phyloP scores from a whole-genome alignment of 129 eudicot species.

The Arctium lappa region DNA sequence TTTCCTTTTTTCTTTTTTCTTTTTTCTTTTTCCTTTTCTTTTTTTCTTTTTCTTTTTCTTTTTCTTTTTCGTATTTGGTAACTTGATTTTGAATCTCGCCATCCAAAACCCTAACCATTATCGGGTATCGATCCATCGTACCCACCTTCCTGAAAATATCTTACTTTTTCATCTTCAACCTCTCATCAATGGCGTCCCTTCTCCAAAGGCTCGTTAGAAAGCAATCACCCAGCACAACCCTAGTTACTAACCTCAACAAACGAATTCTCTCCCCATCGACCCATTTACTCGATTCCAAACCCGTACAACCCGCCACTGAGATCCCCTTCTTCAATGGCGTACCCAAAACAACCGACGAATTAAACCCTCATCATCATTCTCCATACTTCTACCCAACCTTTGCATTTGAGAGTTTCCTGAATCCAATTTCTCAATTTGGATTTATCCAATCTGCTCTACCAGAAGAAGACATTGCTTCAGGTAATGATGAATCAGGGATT shows the following conservation, averaged over 20 bases:
- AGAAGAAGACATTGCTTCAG: constrained; percentile 22
- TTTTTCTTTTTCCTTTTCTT: no score
- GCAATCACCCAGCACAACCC: constrained; percentile 34
- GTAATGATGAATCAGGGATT: constrained; percentile 27
- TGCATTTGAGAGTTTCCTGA: constrained; percentile 47
- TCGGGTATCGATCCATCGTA: constrained; percentile 13
- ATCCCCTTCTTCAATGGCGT: constrained; percentile 11
- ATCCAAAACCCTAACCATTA: constrained; percentile 27
- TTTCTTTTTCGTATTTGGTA: not conserved
- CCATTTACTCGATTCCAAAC: constrained; percentile 20
- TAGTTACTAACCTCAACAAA: constrained; percentile 31
- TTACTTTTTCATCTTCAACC: constrained; percentile 17
- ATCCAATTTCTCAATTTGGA: constrained; percentile 41
- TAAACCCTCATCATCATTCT: constrained; percentile 4
- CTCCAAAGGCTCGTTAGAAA: constrained; percentile 38
- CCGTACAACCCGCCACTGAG: not conserved
- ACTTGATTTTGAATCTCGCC: not conserved
- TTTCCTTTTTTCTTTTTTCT: not conserved
- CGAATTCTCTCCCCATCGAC: constrained; percentile 25
- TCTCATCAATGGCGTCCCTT: constrained; percentile 46
- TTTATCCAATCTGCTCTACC: constrained; percentile 19
- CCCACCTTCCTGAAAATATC: not conserved
- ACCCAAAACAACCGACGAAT: constrained; percentile 19
- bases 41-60: not conserved
- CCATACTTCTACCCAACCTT: constrained; percentile 46